Evolutionary conservation across 1,284 basidiomycete genomes (phyloP), one percentile per base, ranked within the genome.

Genomic region (Mycosarcoma mackinlayi): DNA sequence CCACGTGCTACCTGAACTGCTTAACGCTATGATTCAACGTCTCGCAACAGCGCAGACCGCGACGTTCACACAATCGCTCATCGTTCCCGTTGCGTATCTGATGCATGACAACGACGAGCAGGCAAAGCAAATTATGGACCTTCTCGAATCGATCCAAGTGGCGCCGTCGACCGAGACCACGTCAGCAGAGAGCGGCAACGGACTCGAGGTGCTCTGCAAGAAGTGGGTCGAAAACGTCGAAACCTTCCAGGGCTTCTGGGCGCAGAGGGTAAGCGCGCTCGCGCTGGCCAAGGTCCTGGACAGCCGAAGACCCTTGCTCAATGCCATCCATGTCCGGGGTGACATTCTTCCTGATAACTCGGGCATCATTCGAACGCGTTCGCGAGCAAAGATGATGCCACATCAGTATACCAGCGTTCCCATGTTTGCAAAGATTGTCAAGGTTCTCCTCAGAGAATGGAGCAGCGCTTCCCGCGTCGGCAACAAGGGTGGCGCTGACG

Each of bases 171-270:
- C 50, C 3, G 56, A 51, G 9, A 33, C 21, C 16, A 3, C 47
- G 1, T 14, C 28, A 9, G 48, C 42, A 10, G 58, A 48, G 55
- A 16, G 68, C 60, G 39, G 86, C 87, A 87, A 86, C 9, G 89
- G 88, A 0, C 87, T 98, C 14, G 89, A 93, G 68, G 87, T 96
- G 39, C 86, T 98, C 21, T 86, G 95, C 35, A 87, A 89, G 56
- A 90, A 90, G 1, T 98, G 95, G 95, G 92, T 91, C 77, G 94
- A 98, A 80, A 93, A 93, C 76, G 90, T 91, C 24, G 92, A 93
- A 83, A 93, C 91, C 7, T 91, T 98, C 86, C 92, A 93, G 79
- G 94, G 95, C 31, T 93, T 91, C 83, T 97, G 94, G 93, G 54
- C 75, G 10, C 59, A 66, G 33, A 52, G 75, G 4, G 68, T 79